Evolutionary conservation across 2,329 filamentous ascomycete species (phyloP).

Genomic region (Penicillium nordicum): DNA sequence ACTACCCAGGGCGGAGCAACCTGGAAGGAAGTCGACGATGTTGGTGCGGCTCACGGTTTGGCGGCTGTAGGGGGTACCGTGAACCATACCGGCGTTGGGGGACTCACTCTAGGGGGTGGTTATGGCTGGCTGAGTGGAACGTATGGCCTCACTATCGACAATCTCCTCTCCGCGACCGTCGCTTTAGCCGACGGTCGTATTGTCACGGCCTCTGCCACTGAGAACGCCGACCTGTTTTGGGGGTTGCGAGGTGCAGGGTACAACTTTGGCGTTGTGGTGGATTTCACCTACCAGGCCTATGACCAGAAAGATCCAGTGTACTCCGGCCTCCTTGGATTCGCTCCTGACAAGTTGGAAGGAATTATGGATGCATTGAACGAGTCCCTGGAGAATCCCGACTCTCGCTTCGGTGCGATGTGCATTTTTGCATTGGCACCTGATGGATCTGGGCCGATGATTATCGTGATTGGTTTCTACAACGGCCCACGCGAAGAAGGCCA

Average conservation of each 20-base stretch:
- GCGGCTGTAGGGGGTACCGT: constrained; percentile 62
- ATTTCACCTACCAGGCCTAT: constrained; percentile 43
- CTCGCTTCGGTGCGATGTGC: constrained; percentile 46
- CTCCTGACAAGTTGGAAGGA: constrained; percentile 23
- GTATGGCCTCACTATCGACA: constrained; percentile 55
- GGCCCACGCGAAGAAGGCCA: constrained; percentile 38
- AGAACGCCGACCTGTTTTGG: constrained; percentile 52
- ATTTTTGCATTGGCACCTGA: constrained; percentile 31
- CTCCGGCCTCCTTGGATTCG: constrained; percentile 31
- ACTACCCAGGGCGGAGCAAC: constrained; percentile 52
- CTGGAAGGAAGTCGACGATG: constrained; percentile 56
- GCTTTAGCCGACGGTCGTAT: constrained; percentile 43
- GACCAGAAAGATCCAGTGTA: constrained; percentile 35
- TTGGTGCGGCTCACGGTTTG: constrained; percentile 50
- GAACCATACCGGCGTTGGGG: constrained; percentile 61
- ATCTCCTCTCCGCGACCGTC: constrained; percentile 41
- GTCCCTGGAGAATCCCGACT: constrained; percentile 56
- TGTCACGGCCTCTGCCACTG: constrained; percentile 38
- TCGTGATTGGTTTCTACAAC: constrained; percentile 37
- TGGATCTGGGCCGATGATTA: constrained; percentile 30
- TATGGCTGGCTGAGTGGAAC: constrained; percentile 56
- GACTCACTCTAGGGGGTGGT: constrained; percentile 57
- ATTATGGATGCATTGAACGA: constrained; percentile 33
- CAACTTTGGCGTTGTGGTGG: constrained; percentile 47
- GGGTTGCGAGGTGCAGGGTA: constrained; percentile 46